These are phyloP conservation scores for Xylaria nigripes DNA, from an alignment of 495 filamentous ascomycete genomes.

Conservation along the genomic window DNA sequence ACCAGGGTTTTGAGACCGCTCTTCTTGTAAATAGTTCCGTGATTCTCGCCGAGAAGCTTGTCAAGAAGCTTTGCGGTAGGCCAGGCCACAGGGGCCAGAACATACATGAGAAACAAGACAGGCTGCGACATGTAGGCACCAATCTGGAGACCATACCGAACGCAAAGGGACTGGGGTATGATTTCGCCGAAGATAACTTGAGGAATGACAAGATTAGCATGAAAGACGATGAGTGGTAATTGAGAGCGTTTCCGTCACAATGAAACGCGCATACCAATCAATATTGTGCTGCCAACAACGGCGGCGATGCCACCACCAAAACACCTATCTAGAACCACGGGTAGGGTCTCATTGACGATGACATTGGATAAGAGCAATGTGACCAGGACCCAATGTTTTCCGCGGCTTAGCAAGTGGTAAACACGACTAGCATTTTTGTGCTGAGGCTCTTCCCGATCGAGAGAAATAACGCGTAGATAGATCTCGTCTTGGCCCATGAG, in stretches of 20 bases:
- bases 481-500: slow-evolving; percentile 89
- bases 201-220: neutral
- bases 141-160: slow-evolving; percentile 93
- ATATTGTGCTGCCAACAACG: slow-evolving; percentile 79
- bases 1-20: slow-evolving; percentile 74
- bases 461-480: slow-evolving; percentile 94
- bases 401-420: slow-evolving; percentile 67
- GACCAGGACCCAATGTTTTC: slow-evolving; percentile 99
- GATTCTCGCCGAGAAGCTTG: slow-evolving; percentile 78
- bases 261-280: slow-evolving; percentile 62
- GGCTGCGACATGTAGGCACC: slow-evolving; percentile 89
- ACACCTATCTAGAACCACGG: slow-evolving; percentile 88
- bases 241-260: neutral
- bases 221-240: too few relatives aligned
- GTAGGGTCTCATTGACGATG: slow-evolving; percentile 95
- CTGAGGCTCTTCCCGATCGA: slow-evolving; percentile 55
- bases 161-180: slow-evolving; percentile 90
- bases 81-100: slow-evolving; percentile 79
- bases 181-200: slow-evolving; percentile 96
- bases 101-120: slow-evolving; percentile 83
- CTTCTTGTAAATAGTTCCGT: slow-evolving; percentile 94
- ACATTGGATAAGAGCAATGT: slow-evolving; percentile 92
- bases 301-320: slow-evolving; percentile 93
- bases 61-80: slow-evolving; percentile 87
- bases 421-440: slow-evolving; percentile 76